Percentiles rank a stretch among this genome's conserved stretches.
Conservation (phyloP, 148 eudicot species). For the Suaeda aralocaspica region DNA sequence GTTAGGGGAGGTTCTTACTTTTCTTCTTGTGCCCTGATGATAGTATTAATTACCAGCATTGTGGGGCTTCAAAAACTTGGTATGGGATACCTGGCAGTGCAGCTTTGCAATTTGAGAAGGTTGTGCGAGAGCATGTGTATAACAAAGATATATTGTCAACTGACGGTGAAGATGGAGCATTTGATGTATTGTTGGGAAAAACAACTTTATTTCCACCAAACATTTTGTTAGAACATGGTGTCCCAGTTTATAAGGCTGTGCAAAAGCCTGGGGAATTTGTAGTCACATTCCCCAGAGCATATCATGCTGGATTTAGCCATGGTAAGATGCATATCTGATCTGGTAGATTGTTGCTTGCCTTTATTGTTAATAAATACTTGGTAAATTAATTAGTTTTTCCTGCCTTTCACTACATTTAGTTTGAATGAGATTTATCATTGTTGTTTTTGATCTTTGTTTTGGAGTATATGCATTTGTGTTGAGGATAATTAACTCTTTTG, state of each 20-base stretch:
- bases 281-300: slow-evolving; percentile 92
- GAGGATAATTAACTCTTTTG: neutral
- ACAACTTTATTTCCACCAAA: slow-evolving; percentile 95
- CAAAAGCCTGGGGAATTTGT: slow-evolving; percentile 94
- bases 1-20: slow-evolving; percentile 8
- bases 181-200: slow-evolving; percentile 88
- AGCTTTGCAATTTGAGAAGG: slow-evolving; percentile 90
- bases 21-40: slow-evolving; percentile 16
- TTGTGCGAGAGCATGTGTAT: slow-evolving; percentile 77
- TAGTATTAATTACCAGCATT: slow-evolving; percentile 98
- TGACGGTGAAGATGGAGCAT: slow-evolving; percentile 93
- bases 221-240: slow-evolving; percentile 65
- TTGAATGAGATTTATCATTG: neutral
- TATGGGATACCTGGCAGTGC: slow-evolving; percentile 95
- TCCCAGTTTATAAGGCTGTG: slow-evolving; percentile 95
- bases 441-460: neutral
- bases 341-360: neutral
- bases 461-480: neutral
- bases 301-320: slow-evolving; percentile 99
- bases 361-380: neutral
- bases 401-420: neutral
- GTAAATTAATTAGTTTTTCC: neutral
- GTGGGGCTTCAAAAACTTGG: slow-evolving; percentile 99
- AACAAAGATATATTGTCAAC: slow-evolving; percentile 58
- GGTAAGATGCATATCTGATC: slow-evolving; percentile 42